Percentiles rank a stretch among this genome's conserved stretches.
Evolutionary conservation across 208 protist genomes (phyloP).

Genomic region (Leptomonas seymouri): DNA sequence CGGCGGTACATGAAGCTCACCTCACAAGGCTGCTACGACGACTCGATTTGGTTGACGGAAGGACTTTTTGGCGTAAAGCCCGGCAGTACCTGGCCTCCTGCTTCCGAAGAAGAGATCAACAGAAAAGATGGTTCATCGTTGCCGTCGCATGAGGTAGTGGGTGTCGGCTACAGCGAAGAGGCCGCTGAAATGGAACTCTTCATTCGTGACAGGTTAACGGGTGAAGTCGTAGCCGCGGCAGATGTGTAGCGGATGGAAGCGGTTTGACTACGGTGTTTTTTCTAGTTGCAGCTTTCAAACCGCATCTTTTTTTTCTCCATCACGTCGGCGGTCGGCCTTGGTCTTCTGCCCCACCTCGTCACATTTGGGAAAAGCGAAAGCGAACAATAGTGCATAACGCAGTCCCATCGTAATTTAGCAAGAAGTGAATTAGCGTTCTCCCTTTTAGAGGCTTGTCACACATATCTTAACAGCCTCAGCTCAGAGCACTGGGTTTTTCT

Average conservation of each 20-base stretch:
- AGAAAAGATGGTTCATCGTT: background rate
- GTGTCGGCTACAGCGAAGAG: conserved; percentile 59
- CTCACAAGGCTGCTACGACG: conserved; percentile 35
- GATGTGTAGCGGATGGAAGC: conserved; percentile 28
- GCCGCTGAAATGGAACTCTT: conserved; percentile 68
- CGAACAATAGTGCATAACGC: no score
- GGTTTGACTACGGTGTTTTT: no score
- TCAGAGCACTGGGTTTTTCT: no score
- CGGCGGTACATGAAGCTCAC: conserved; percentile 69
- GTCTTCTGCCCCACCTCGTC: no score
- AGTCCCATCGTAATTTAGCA: no score
- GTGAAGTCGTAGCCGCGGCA: conserved; percentile 32
- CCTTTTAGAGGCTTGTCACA: no score
- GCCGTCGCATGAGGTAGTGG: conserved; percentile 38
- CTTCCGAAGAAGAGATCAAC: background rate
- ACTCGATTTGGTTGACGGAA: conserved; percentile 73
- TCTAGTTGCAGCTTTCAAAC: no score
- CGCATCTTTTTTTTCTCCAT: background rate
- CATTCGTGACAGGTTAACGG: conserved; percentile 40
- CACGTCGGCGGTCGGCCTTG: no score
- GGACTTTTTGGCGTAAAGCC: conserved; percentile 74
- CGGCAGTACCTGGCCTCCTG: conserved; percentile 33
- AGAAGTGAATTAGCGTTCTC: no score
- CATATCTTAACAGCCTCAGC: no score
- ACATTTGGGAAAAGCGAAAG: no score